These are phyloP conservation scores for Hypoxylon sp. DNA, from an alignment of 2,329 filamentous ascomycete genomes.

Conservation along the genomic window DNA sequence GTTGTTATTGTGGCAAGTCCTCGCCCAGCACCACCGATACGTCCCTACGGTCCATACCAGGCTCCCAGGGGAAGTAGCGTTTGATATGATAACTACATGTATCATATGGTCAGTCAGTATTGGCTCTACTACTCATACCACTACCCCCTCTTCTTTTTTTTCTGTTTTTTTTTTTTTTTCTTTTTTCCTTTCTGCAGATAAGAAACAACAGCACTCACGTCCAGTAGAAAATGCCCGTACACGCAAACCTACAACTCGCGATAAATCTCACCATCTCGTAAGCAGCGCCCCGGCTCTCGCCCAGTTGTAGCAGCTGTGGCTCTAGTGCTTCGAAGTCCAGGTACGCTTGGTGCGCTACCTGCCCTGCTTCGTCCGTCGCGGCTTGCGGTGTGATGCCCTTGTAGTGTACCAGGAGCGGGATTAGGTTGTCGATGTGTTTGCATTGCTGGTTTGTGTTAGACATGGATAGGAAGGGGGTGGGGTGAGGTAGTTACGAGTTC, in stretches of 20 bases:
- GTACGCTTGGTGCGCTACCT: conserved; percentile 7
- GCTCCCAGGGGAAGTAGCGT: conserved; percentile 12
- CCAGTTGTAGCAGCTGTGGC: conserved; percentile 18
- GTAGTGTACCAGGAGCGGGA: conserved; percentile 23
- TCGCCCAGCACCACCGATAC: conserved; percentile 9
- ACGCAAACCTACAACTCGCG: conserved; percentile 4
- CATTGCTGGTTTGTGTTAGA: conserved; percentile 31
- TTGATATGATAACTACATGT: conserved; percentile 6
- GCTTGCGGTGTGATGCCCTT: conserved; percentile 22
- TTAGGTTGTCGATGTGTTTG: conserved; percentile 26
- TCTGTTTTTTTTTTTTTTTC: too few species aligned
- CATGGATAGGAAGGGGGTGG: not conserved
- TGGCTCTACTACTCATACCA: not conserved
- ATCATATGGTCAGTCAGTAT: not conserved
- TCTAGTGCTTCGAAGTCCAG: conserved; percentile 26
- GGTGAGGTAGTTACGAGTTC: conserved; percentile 21
- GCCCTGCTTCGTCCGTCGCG: conserved; percentile 17
- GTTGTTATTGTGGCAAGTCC: not conserved
- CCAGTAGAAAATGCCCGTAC: conserved; percentile 25
- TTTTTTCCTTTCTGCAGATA: too few species aligned
- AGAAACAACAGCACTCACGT: conserved; percentile 2
- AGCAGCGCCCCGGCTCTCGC: not conserved
- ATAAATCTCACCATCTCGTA: conserved; percentile 27
- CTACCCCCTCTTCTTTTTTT: not conserved
- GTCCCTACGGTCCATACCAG: conserved; percentile 10